phyloP scores from a whole-genome alignment of 768 basidiomycete species.

The Myochromella boudieri region DNA sequence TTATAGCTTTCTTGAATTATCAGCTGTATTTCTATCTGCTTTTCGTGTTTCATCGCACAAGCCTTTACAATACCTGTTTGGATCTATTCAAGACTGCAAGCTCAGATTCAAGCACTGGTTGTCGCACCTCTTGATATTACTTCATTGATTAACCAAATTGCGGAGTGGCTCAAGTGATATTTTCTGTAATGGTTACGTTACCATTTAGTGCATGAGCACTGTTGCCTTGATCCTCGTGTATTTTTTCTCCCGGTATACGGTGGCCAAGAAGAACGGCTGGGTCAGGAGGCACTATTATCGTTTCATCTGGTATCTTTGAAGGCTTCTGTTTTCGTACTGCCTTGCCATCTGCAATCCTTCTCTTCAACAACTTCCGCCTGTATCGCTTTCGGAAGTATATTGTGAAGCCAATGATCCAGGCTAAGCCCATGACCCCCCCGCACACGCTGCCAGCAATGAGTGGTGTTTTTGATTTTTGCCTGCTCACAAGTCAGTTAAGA shows the following conservation, averaged over 20 bases:
- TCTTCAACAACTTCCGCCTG: constrained; percentile 45
- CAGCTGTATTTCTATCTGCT: no score
- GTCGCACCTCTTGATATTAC: no score
- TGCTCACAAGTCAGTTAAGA: constrained; percentile 18
- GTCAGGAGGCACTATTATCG: constrained; percentile 61
- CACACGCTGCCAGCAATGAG: constrained; percentile 61
- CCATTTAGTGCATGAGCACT: constrained; percentile 11
- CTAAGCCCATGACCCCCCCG: constrained; percentile 48
- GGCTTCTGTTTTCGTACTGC: constrained; percentile 38
- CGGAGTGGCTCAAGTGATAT: no score
- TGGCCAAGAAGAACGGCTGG: constrained; percentile 62
- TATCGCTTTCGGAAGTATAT: constrained; percentile 58
- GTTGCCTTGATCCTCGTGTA: constrained; percentile 4
- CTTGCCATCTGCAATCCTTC: constrained; percentile 42
- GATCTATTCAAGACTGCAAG: no score
- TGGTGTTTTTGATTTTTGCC: constrained; percentile 56
- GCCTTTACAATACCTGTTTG: no score
- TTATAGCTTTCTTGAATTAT: no score
- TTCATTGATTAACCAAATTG: no score
- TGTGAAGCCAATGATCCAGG: constrained; percentile 55
- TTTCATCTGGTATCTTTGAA: constrained; percentile 38
- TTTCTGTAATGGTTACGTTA: no score
- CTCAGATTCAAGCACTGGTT: no score
- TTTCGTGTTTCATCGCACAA: no score
- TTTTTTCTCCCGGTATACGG: constrained; percentile 37